phyloP scores from a whole-genome alignment of 805 yeast species.

The Kazachstania psychrophila region DNA sequence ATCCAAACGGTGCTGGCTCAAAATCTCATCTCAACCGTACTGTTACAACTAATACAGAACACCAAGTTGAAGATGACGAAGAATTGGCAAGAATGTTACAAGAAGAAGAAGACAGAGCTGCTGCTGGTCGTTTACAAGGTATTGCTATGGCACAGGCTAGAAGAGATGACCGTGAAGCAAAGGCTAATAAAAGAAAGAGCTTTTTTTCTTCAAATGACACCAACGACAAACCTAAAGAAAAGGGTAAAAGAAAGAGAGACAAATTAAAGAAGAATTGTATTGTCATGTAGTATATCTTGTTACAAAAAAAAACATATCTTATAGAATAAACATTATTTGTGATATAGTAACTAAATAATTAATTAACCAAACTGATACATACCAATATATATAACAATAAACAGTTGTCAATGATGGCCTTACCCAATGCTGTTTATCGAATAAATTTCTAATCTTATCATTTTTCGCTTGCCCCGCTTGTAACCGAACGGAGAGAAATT shows the following conservation, averaged over 20 bases:
- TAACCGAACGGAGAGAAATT: no score
- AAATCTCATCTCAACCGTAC: background rate
- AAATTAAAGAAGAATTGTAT: slow-evolving; percentile 8
- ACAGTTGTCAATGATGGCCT: no score
- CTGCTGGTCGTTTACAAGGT: slow-evolving; percentile 39
- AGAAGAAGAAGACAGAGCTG: slow-evolving; percentile 46
- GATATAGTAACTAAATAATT: no score
- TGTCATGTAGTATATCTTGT: slow-evolving; percentile 18
- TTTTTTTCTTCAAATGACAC: background rate
- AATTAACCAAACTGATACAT: no score
- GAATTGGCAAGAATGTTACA: slow-evolving; percentile 40
- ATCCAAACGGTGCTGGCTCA: background rate
- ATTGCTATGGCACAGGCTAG: slow-evolving; percentile 7
- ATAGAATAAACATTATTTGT: no score
- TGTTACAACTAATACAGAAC: background rate
- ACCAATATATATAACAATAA: no score
- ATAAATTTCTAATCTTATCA: no score
- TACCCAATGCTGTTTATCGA: no score
- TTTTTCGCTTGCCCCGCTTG: no score
- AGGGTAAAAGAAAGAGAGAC: slow-evolving; percentile 5
- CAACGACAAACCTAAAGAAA: slow-evolving; percentile 1
- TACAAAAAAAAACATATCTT: no score
- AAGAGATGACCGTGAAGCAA: slow-evolving; percentile 1
- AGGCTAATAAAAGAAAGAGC: slow-evolving; percentile 3
- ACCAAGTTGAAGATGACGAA: slow-evolving; percentile 31